A percentile compares a stretch with the other conserved stretches of the same genome.
phyloP scores from a whole-genome alignment of 1,284 basidiomycete genomes.

The Wallemia hederae region DNA sequence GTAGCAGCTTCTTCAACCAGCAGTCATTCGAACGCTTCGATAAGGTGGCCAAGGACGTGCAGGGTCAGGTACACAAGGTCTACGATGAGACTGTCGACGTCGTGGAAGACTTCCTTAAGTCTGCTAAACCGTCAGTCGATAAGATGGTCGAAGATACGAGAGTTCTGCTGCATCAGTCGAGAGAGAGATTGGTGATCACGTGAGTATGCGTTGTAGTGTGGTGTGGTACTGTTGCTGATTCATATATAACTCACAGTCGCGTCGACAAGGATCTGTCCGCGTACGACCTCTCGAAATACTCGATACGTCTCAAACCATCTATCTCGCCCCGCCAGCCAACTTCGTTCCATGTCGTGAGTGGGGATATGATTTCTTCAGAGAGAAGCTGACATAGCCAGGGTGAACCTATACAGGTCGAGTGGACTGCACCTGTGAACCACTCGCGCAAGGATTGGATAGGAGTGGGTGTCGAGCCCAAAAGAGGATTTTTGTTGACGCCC shows the following conservation, averaged over 20 bases:
- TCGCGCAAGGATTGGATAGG: conserved; percentile 95
- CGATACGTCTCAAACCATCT: conserved; percentile 30
- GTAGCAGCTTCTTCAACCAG: conserved; percentile 7
- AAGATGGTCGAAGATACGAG: conserved; percentile 77
- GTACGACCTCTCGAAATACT: conserved; percentile 51
- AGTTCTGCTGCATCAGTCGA: conserved; percentile 59
- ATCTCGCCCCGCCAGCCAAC: conserved; percentile 13
- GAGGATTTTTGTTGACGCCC: background rate
- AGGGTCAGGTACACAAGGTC: conserved; percentile 76
- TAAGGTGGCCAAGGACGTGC: conserved; percentile 59
- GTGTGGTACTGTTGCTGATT: background rate
- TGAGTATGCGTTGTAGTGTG: conserved; percentile 18
- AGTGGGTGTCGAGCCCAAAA: conserved; percentile 16
- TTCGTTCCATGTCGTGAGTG: conserved; percentile 16
- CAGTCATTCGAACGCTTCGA: conserved; percentile 29
- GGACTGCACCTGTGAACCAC: conserved; percentile 63
- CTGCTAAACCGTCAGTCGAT: conserved; percentile 25
- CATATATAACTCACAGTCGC: conserved; percentile 27
- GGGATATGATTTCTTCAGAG: no score
- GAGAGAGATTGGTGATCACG: conserved; percentile 68
- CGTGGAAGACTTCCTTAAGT: conserved; percentile 71
- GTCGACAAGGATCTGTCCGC: conserved; percentile 48
- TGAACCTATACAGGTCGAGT: conserved; percentile 56
- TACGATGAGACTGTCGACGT: conserved; percentile 68
- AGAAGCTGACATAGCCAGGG: conserved; percentile 41